Evolutionary conservation across 2,329 filamentous ascomycete genomes (phyloP).

Genomic region (Sporothrix protearum): DNA sequence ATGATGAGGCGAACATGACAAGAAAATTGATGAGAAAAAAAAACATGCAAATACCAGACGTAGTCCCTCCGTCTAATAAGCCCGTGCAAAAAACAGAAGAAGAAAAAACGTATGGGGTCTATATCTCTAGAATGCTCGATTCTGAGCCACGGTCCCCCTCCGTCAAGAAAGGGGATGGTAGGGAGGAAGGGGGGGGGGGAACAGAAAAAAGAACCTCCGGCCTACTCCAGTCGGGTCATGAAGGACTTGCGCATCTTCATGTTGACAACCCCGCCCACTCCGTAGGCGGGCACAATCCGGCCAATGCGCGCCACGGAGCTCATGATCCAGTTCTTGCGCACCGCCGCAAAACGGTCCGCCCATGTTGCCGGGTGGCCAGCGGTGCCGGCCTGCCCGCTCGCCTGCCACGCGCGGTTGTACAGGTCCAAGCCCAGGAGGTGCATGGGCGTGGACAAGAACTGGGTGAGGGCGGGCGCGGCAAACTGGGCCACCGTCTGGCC

Average conservation of each 20-base stretch:
- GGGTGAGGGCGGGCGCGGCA: conserved; percentile 71
- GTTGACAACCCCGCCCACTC: conserved; percentile 83
- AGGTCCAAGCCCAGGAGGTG: conserved; percentile 82
- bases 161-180: neutral
- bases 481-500: conserved; percentile 73
- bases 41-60: neutral
- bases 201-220: neutral
- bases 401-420: conserved; percentile 65
- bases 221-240: conserved; percentile 57
- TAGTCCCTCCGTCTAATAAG: neutral
- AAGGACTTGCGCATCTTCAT: conserved; percentile 62
- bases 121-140: neutral
- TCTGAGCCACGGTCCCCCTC: neutral
- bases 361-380: conserved; percentile 40
- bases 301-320: conserved; percentile 74
- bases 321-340: conserved; percentile 72
- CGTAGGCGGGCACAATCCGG: conserved; percentile 84
- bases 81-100: neutral
- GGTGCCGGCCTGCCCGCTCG: conserved; percentile 31
- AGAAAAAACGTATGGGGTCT: neutral
- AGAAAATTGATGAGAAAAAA: neutral
- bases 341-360: conserved; percentile 60
- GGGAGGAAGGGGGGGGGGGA: neutral
- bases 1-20: neutral
- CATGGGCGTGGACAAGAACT: conserved; percentile 75